Conservation (phyloP, 2,329 filamentous ascomycete genomes). For the Nothophoma quercina region DNA sequence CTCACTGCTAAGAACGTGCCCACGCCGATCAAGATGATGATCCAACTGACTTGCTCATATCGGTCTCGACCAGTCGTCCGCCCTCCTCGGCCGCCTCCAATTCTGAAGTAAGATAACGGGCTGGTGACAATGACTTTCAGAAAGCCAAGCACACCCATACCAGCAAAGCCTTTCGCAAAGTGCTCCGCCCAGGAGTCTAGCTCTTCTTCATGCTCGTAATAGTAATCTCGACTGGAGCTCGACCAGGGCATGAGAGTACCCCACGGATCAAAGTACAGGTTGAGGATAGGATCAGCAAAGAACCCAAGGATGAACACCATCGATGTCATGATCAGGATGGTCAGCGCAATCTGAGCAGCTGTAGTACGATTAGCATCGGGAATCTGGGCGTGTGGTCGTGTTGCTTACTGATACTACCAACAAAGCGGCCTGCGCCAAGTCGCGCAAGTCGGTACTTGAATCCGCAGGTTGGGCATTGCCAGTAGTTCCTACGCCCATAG, state of each 20-base stretch:
- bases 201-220: conserved; percentile 45
- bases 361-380: conserved; percentile 19
- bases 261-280: conserved; percentile 81
- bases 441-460: conserved; percentile 83
- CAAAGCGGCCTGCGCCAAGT: conserved; percentile 74
- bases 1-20: conserved; percentile 78
- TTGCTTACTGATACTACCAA: conserved; percentile 55
- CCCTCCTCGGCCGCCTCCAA: conserved; percentile 62
- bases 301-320: conserved; percentile 87
- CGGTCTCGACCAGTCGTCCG: conserved; percentile 76
- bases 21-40: conserved; percentile 81
- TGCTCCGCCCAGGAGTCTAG: conserved; percentile 77
- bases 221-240: conserved; percentile 28
- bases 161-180: conserved; percentile 89
- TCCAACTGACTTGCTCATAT: conserved; percentile 78
- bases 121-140: conserved; percentile 79
- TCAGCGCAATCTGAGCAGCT: conserved; percentile 73
- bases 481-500: conserved; percentile 73
- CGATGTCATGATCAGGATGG: conserved; percentile 72
- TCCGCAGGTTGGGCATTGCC: conserved; percentile 85
- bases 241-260: conserved; percentile 50
- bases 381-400: neutral
- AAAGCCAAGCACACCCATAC: conserved; percentile 84
- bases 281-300: conserved; percentile 89
- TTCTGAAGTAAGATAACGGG: conserved; percentile 78